Base-by-base conservation (phyloP, 805 yeast genomes). In the Kodamaea sagamina region DNA sequence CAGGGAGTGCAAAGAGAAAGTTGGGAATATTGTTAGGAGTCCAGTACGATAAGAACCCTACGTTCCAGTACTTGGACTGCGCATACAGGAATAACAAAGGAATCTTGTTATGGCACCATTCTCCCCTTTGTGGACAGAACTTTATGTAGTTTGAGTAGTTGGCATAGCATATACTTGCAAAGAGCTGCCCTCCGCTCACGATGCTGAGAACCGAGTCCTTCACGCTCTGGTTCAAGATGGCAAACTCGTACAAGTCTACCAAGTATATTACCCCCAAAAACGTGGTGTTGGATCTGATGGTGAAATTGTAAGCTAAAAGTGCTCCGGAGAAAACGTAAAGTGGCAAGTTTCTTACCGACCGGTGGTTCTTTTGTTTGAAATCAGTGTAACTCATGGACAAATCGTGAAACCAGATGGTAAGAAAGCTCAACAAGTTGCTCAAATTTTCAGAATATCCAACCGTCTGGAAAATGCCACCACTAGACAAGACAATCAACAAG, bases 31-130 rank as follows among this genome's bases (percentile, higher is more conserved):
- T 92, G 55, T 80, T 81, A 0, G 72, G 46, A 0, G 93, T 84
- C 92, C 97, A 93, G 63, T 93, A 93, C 31, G 64, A 70, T 43
- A 93, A 61, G 41, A 90, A 79, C 0, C 99, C 98, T 34, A 72
- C 75, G 52, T 81, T 77, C 99, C 99, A 93, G 61, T 92, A 89
- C 49, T 80, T 72, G 1, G 65, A 46, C 62, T 93, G 99, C 5
- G 95, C 86, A 59, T 74, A 87, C 3, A 77, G 61, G 52, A 82
- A 82, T 10, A 92, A 68, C 16, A 84, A 75, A 5, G 86, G 88
- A 0, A 86, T 40, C 3, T 49, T 45, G 4, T 66, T 50, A 10
- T 65, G 47, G 59, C 99, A 92, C 97, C 97, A 92, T 47, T 75
- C 86, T 6, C 86, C 81, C 45, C 89, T 66, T 10, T 63, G 74